Evolutionary conservation across 2,329 filamentous ascomycete genomes (phyloP), one percentile per base, ranked within the genome.

Genomic region (Clarireedia sp.): DNA sequence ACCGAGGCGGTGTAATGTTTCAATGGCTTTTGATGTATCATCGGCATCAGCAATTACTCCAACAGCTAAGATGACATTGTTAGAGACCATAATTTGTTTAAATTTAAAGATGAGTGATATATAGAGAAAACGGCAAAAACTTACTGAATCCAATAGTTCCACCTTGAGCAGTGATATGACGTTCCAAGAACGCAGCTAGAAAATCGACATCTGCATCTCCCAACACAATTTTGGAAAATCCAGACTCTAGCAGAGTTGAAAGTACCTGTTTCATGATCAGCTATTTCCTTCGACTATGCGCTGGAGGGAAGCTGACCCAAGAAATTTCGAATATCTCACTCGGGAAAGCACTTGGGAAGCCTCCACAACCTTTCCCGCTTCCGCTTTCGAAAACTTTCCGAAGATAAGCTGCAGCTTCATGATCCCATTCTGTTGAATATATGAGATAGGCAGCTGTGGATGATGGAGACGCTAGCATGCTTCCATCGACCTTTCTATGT

Each of bases 381-480:
- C 47, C 33, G 3, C 8, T 17, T 6, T 7, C 21, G 10, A 49
- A 37, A 3, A 37, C 40, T 7, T 9, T 37, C 12, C 16, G 21
- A 10, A 55, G 47, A 19, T 50, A 55, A 12, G 2, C 9, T 38
- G 50, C 53, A 14, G 47, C 38, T n/a, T 24, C 47, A 10, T 9
- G 7, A 16, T 50, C 40, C 38, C 47, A 55, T 7, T 9, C 12
- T 6, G 46, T 29, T 14, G 14, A 6, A 9, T 51, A n/a, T 12
- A 55, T 55, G 6, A 55, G 17, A n/a, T 55, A 55, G 10, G 47
- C 47, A 6, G 53, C 53, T 2, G 47, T 55, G 8, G 53, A 50
- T 51, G 45, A 49, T 3, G 47, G 47, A 49, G 47, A 49, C 9
- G 29, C 47, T 17, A 49, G 29, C 9, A 49, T 33, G 24, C 45